Evolutionary conservation across 768 basidiomycete species (phyloP).

Genomic region (Kwoniella heveanensis): DNA sequence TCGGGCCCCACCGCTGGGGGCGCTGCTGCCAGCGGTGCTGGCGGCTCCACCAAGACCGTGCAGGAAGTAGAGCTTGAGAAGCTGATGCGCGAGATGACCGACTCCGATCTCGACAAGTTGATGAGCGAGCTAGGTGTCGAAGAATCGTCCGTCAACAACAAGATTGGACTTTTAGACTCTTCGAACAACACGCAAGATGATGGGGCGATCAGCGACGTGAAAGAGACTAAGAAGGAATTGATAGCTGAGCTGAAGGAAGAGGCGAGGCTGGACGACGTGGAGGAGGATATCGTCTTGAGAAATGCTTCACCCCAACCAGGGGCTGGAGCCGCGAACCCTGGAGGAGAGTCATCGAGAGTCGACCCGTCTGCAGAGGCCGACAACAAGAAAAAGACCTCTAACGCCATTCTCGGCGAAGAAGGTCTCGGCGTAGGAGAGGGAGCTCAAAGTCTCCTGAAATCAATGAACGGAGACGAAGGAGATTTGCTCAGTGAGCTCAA

Average conservation of each 20-base stretch:
- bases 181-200: neutral
- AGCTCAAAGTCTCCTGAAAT: neutral
- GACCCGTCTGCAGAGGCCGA: neutral
- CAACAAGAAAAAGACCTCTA: neutral
- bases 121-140: constrained; percentile 31
- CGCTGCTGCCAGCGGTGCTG: neutral
- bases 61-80: constrained; percentile 43
- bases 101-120: constrained; percentile 39
- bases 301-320: neutral
- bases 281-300: constrained; percentile 5
- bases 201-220: constrained; percentile 4
- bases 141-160: neutral
- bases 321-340: neutral
- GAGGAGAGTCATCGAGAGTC: no score
- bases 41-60: constrained; percentile 10
- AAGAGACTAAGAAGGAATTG: constrained; percentile 12
- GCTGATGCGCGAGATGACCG: constrained; percentile 47
- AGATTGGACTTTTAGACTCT: constrained; percentile 4
- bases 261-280: constrained; percentile 10
- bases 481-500: constrained; percentile 8
- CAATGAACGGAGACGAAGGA: neutral
- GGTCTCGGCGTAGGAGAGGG: constrained; percentile 9
- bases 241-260: constrained; percentile 15
- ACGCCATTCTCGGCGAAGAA: neutral
- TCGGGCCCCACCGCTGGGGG: neutral